Conservation (phyloP, 108 stramenopile genomes). For the Aurantiochytrium sp. region DNA sequence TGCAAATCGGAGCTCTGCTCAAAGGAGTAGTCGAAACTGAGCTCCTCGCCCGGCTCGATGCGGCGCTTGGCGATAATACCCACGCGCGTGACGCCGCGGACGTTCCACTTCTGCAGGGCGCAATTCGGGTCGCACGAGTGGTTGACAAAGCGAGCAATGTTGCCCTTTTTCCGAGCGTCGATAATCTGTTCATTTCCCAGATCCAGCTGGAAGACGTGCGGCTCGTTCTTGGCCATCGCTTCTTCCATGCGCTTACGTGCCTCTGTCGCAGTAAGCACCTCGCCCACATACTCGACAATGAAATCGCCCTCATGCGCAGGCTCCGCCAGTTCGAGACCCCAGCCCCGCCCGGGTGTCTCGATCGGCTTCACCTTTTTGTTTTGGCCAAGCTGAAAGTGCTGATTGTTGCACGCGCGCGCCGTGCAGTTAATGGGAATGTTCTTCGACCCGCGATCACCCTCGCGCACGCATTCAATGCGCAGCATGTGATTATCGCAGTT, state of each 20-base stretch:
- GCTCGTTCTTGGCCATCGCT: neutral
- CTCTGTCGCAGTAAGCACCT: slow-evolving; percentile 56
- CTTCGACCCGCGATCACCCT: neutral
- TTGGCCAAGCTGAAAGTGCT: neutral
- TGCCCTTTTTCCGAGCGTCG: slow-evolving; percentile 82
- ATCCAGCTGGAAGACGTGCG: slow-evolving; percentile 79
- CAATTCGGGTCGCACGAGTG: slow-evolving; percentile 95
- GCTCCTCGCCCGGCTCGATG: slow-evolving; percentile 76
- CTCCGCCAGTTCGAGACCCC: neutral
- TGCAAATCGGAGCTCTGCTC: slow-evolving; percentile 64
- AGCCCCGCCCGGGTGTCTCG: slow-evolving; percentile 1
- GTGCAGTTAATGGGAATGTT: neutral
- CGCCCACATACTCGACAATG: slow-evolving; percentile 72
- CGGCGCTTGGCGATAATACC: slow-evolving; percentile 71
- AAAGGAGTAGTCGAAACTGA: slow-evolving; percentile 95
- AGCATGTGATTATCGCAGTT: neutral
- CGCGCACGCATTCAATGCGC: neutral
- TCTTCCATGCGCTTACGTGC: neutral
- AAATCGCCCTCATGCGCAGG: slow-evolving; percentile 52
- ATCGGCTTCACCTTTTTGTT: neutral
- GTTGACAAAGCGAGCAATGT: slow-evolving; percentile 90
- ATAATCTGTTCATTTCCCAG: slow-evolving; percentile 74
- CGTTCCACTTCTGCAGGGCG: slow-evolving; percentile 79
- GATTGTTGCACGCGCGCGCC: neutral
- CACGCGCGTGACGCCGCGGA: slow-evolving; percentile 66